phyloP scores from a whole-genome alignment of 805 yeast species.

The Saturnispora sekii region DNA sequence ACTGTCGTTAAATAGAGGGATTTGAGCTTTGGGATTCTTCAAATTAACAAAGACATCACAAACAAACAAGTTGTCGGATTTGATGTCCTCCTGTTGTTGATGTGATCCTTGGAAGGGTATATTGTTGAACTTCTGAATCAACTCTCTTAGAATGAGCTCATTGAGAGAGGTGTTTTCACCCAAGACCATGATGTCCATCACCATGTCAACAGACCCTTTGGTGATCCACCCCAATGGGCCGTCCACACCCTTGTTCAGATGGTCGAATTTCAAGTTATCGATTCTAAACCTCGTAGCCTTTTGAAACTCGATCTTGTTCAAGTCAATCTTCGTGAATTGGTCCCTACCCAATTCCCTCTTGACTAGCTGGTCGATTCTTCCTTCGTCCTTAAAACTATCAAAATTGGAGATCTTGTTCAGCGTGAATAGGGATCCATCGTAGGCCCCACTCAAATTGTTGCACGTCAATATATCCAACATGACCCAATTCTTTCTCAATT shows the following conservation, averaged over 20 bases:
- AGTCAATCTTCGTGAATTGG: conserved; percentile 11
- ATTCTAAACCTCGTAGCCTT: conserved; percentile 71
- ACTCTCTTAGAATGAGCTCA: conserved; percentile 29
- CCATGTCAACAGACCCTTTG: conserved; percentile 83
- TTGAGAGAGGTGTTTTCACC: conserved; percentile 34
- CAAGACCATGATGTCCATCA: conserved; percentile 84
- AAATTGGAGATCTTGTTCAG: conserved; percentile 67
- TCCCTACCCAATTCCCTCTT: conserved; percentile 13
- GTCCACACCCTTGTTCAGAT: conserved; percentile 76
- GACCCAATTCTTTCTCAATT: conserved; percentile 85
- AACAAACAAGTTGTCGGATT: conserved; percentile 35
- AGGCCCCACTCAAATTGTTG: conserved; percentile 77
- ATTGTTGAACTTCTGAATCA: conserved; percentile 7
- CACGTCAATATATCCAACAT: conserved; percentile 82
- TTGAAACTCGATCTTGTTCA: conserved; percentile 19
- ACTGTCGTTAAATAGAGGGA: conserved; percentile 82
- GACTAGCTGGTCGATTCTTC: conserved; percentile 19
- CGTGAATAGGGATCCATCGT: conserved; percentile 88
- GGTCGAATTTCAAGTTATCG: conserved; percentile 80
- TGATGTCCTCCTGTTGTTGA: not conserved
- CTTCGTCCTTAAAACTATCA: conserved; percentile 34
- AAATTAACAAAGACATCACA: conserved; percentile 72
- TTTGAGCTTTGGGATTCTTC: conserved; percentile 78
- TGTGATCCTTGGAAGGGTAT: not conserved
- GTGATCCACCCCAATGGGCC: conserved; percentile 99